Conservation (phyloP, 768 basidiomycete genomes). For the Russula olivacea region DNA sequence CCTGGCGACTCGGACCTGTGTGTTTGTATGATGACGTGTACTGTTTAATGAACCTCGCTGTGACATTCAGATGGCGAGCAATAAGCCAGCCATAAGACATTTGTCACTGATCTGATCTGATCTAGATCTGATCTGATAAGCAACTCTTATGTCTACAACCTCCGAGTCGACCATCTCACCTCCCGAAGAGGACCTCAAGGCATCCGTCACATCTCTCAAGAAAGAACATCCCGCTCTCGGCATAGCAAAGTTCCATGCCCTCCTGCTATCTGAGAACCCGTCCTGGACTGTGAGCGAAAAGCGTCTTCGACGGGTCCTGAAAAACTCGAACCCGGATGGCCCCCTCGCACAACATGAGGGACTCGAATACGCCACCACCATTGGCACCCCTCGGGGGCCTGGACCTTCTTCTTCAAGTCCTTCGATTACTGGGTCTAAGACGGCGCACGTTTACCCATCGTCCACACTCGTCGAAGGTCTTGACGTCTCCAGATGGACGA, state of each 20-base stretch:
- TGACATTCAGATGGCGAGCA: no score
- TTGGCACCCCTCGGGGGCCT: background rate
- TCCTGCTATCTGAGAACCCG: constrained; percentile 53
- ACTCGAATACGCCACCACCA: background rate
- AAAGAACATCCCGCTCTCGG: constrained; percentile 57
- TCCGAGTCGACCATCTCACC: constrained; percentile 34
- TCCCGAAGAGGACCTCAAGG: constrained; percentile 55
- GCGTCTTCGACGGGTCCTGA: constrained; percentile 65
- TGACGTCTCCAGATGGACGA: constrained; percentile 56
- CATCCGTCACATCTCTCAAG: constrained; percentile 51
- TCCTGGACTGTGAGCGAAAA: constrained; percentile 83
- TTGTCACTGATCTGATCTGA: no score
- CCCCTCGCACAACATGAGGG: constrained; percentile 25
- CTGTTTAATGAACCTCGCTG: no score
- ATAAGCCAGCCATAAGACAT: no score
- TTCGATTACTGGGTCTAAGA: background rate
- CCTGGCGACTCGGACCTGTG: no score
- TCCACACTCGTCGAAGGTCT: constrained; percentile 60
- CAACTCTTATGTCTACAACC: background rate
- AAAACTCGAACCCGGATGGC: constrained; percentile 46
- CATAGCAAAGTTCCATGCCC: constrained; percentile 61
- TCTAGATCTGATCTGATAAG: no score
- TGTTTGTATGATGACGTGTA: no score
- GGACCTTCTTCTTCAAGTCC: no score
- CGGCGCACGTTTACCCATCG: constrained; percentile 42